Evolutionary conservation across 192 early-diverging fungal genomes (phyloP), one percentile per base, ranked within the genome.

Genomic region (Coemansia sp.): DNA sequence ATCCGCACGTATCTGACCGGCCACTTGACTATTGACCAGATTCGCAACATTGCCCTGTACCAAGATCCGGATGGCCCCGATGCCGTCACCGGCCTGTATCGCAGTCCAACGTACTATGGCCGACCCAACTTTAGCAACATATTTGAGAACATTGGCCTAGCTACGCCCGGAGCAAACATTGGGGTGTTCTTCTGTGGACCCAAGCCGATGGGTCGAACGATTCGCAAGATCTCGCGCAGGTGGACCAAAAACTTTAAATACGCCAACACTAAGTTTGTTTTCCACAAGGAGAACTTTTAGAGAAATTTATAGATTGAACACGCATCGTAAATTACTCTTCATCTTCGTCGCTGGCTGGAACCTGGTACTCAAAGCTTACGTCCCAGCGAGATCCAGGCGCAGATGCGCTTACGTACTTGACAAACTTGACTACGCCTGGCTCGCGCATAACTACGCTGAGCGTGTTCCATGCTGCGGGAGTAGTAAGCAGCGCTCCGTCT

Each of bases 141-240:
- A 45, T 89, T 94, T 61, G 64, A 76, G 24, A 78, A 87, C 40
- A 76, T 88, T 18, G 80, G 81, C 10, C 81, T 67, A 35, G 74
- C 76, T 42, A 82, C 84, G 53, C 69, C 86, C 1, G 60, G 73
- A 2, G 69, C 83, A 0, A 85, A 90, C 39, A 86, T 94, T 9
- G 93, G 91, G 16, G 91, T 94, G 34, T 93, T 93, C 78, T 92
- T 89, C 76, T 94, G 93, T 68, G 93, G 93, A 7, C 91, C 91
- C 16, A 83, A 83, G 33, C 77, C 83, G 0, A 82, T 93, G 76
- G 89, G 86, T 48, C 79, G 85, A 36, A 74, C 71, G 21, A 60
- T 94, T 38, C 73, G 82, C 63, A 69, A 70, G 63, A 59, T 73
- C 34, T 62, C 79, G 59, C 69, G 70, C 56, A 72, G 66, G 57